Evolutionary conservation across 2,329 filamentous ascomycete species (phyloP), one percentile per base, ranked within the genome.

Genomic region (Fusarium sp.): DNA sequence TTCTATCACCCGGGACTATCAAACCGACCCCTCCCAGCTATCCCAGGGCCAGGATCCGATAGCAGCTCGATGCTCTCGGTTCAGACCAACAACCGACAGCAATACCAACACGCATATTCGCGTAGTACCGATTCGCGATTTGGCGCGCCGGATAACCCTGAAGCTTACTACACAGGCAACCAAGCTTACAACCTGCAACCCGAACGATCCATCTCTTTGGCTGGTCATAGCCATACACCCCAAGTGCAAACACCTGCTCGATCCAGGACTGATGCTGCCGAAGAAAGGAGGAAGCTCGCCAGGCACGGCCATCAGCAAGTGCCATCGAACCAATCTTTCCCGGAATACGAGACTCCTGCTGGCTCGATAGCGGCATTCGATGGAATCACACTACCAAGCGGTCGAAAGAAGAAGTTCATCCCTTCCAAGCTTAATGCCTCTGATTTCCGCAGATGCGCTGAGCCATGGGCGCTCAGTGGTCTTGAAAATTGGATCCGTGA

Each of bases 391-490:
- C 86, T 98, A 66, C 94, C 95, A 5, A 91, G 90, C 52, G 93
- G 92, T 10, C 91, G 93, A 75, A 93, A 94, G 78, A 92, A 91
- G 83, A 94, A 93, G 78, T 98, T 98, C 81, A 90, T 94, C 64
- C 94, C 95, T 4, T 89, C 93, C 24, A 98, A 98, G 81, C 85
- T 99, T 36, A 93, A 92, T 1, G 87, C 90, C 5, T 89, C 88
- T 24, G 96, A 99, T 78, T 96, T 97, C 82, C 92, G 91, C 76
- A 94, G 91, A 79, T 99, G 96, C 79, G 82, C 87, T 5, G 94
- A 98, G 82, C 96, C 96, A 3, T 99, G 96, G 96, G 95, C 96
- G 3, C 85, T 99, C 54, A 97, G 94, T 81, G 90, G 91, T n/a
- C 90, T 99, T 69, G 91, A 96, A 45, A 84, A 88, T 4, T 99